Percentiles rank a stretch among this genome's conserved stretches.
These are phyloP conservation scores for Besnoitia besnoiti DNA, from an alignment of 169 alveolate species.

Conservation along the genomic window DNA sequence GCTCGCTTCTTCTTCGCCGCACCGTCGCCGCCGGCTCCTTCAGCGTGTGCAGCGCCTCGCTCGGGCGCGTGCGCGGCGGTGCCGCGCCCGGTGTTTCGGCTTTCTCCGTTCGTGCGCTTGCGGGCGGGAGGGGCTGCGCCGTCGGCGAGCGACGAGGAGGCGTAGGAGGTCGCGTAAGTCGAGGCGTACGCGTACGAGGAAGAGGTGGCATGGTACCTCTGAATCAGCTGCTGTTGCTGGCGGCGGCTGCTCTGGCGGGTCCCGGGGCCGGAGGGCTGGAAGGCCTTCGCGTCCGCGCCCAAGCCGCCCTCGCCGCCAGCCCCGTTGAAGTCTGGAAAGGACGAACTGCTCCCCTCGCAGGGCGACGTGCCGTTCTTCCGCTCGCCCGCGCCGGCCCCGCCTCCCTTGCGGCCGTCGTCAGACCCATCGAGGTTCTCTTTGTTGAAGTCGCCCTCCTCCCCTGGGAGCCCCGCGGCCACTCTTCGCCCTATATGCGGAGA, in stretches of 20 bases:
- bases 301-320: too few species aligned
- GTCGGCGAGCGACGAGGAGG: background rate
- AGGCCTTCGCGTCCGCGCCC: background rate
- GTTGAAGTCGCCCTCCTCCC: background rate
- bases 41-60: too few species aligned
- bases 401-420: background rate
- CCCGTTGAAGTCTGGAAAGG: too few species aligned
- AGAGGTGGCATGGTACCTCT: background rate
- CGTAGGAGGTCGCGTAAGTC: background rate
- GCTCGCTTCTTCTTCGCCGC: background rate
- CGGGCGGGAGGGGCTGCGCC: background rate
- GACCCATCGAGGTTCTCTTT: background rate
- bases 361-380: too few species aligned
- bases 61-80: too few species aligned
- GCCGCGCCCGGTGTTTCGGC: too few species aligned
- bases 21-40: background rate
- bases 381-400: background rate
- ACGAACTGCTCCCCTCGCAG: too few species aligned
- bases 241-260: conserved; percentile 23
- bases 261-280: conserved; percentile 1
- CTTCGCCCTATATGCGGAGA: too few species aligned
- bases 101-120: too few species aligned
- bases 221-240: background rate
- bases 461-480: background rate
- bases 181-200: background rate